Base-by-base conservation (phyloP, 805 yeast genomes). In the Tetrapisispora namnaoensis region DNA sequence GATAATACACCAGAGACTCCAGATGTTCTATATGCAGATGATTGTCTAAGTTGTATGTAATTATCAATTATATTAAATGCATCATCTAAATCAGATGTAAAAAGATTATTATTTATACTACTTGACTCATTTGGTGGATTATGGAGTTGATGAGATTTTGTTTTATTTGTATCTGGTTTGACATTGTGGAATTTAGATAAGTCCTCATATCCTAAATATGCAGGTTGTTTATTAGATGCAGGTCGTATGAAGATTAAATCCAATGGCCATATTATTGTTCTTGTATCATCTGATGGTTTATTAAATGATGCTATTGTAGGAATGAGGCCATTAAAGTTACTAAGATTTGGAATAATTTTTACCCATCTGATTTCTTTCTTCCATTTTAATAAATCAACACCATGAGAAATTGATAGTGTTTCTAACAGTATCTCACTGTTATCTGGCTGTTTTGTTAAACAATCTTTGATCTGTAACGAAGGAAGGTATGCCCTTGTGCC, bases 241-340 rank as follows among this genome's bases (percentile, higher is more conserved):
- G 73, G 67, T 58, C 85, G 93, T 4, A 78, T 68, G 49, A 77
- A 70, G 56, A 90, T 82, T 20, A 85, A 66, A 42, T 76, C 77
- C 56, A 82, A 66, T 0, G 95, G 95, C 95, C 95, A 86, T 41
- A 79, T 64, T 1, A 85, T 75, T 48, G 71, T 78, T 56, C 81
- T 80, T 27, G 70, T 71, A 53, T 76, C 77, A 30, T 70, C 72
- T 3, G 78, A 79, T 0, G 73, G 69, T 45, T 68, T 70, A 42
- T 81, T 69, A 60, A 76, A 84, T 22, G 72, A 70, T 13, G 88
- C 70, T 2, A 85, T 73, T 11, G 71, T 71, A 0, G 89, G 81
- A 0, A 90, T 79, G 54, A 79, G 74, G 21, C 83, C 85, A 61
- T 82, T 83, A 53, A 83, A 69, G 59, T 83, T 89, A 50, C 75